Percentiles rank a stretch among this genome's conserved stretches.
Conservation (phyloP, 1,139 yeast genomes). For the Eremothecium sinecaudum region DNA sequence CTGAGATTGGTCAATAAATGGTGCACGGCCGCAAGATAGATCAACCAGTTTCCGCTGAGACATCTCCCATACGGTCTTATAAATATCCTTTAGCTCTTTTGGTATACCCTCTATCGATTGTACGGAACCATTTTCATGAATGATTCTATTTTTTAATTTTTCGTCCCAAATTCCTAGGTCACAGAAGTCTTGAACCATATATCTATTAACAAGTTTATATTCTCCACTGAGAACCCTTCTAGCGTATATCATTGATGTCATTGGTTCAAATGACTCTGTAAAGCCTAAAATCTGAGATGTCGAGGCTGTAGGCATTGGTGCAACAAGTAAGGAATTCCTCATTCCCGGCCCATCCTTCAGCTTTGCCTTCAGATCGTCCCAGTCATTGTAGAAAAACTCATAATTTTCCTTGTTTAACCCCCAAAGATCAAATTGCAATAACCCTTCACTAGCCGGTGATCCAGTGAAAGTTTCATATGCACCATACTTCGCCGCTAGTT, state of each 20-base stretch:
- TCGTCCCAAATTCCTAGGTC: conserved; percentile 78
- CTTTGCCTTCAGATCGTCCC: conserved; percentile 58
- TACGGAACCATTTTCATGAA: conserved; percentile 76
- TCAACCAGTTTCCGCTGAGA: conserved; percentile 81
- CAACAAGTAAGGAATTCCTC: conserved; percentile 74
- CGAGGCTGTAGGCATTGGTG: conserved; percentile 96
- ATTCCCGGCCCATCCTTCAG: conserved; percentile 49
- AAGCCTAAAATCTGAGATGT: conserved; percentile 84
- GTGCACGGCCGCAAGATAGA: conserved; percentile 90
- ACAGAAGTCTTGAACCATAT: conserved; percentile 68
- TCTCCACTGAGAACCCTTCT: conserved; percentile 85
- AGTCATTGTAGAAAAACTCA: conserved; percentile 44
- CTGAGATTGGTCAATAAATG: conserved; percentile 91
- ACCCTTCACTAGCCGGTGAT: conserved; percentile 75
- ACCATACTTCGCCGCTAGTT: conserved; percentile 56
- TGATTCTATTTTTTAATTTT: conserved; percentile 66
- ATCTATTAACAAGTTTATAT: conserved; percentile 77
- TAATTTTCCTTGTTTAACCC: conserved; percentile 28
- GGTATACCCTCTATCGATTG: conserved; percentile 73
- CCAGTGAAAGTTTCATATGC: conserved; percentile 60
- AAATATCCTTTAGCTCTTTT: conserved; percentile 59
- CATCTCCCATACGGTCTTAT: conserved; percentile 96
- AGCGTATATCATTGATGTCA: conserved; percentile 76
- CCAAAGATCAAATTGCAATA: conserved; percentile 77
- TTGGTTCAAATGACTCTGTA: conserved; percentile 88